Base-by-base conservation (phyloP, 306 rosid genomes). In the Oemleria cerasiformis region DNA sequence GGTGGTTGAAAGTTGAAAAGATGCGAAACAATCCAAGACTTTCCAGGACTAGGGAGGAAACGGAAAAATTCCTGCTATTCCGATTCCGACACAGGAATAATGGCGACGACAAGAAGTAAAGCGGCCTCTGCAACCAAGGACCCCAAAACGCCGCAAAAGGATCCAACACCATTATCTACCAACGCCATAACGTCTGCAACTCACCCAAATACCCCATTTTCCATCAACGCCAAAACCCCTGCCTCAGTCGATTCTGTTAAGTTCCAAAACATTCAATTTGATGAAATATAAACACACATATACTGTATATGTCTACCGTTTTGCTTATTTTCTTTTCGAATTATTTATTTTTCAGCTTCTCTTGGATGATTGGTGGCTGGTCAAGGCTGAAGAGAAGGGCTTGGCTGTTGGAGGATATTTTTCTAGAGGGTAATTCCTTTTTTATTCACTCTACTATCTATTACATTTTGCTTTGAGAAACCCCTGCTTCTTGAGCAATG, bases 281-380 rank as follows among this genome's bases (percentile, higher is more conserved):
- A 36, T 7, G 36, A 56, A 12, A 49, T 19, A n/a, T 23, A 8
- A 4, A 50, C 5, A 14, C 5, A 8, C 5, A 8, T 2, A 25
- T 25, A 25, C 30, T 25, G 30, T 13, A 5, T 40, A 8, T 15
- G 8, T 5, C 30, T 4, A 0, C 16, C 9, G 30, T 55, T 2
- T 2, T 23, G 13, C 6, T 11, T 17, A 9, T 48, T 57, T 12
- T 54, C 4, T 40, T 1, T 14, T 65, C 1, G 2, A 25, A 25
- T 10, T 16, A 2, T 40, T 4, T 4, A 10, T 23, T n/a, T 19
- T 63, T 50, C 13, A 84, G 88, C 73, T 81, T 11, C 68, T 54
- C 6, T 41, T 84, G 79, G 14, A 68, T 48, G 83, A 81, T 51
- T 84, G 88, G 88, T 84, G 88, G 88, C 81, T 84, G 54, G 70